Conservation (phyloP, 768 basidiomycete species). For the Lactifluus piperatus region DNA sequence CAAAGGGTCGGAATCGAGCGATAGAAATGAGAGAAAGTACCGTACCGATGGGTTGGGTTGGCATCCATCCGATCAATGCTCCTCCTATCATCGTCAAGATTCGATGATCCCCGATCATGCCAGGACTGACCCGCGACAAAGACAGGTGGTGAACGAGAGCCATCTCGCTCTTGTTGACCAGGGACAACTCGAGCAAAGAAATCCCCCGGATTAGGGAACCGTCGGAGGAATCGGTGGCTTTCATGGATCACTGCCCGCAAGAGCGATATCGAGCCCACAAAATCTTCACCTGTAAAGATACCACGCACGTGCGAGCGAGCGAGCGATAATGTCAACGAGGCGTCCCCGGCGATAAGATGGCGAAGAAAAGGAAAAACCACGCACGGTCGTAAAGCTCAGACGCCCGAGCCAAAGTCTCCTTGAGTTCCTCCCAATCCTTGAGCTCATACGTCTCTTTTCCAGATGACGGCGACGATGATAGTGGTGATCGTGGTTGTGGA, state of each 20-base stretch:
- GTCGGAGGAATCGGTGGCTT: slow-evolving; percentile 51
- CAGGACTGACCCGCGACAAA: neutral
- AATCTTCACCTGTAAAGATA: slow-evolving; percentile 34
- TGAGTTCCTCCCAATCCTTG: slow-evolving; percentile 57
- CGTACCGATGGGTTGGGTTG: neutral
- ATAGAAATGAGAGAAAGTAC: neutral
- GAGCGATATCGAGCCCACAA: slow-evolving; percentile 42
- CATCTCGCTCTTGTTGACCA: neutral
- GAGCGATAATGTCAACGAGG: no score
- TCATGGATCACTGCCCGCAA: slow-evolving; percentile 59
- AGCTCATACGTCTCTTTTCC: slow-evolving; percentile 9
- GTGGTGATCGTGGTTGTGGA: no score
- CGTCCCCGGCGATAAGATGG: slow-evolving; percentile 1
- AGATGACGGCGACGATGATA: neutral
- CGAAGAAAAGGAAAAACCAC: slow-evolving; percentile 18
- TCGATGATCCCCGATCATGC: neutral
- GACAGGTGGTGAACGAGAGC: neutral
- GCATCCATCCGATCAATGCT: neutral
- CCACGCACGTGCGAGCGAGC: neutral
- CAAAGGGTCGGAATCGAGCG: neutral
- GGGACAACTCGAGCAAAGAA: slow-evolving; percentile 27
- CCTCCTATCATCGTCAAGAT: neutral
- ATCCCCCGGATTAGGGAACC: slow-evolving; percentile 48
- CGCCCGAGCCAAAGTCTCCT: slow-evolving; percentile 51
- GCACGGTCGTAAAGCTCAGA: slow-evolving; percentile 51